These are phyloP conservation scores for Exophiala aquamarina DNA, from an alignment of 2,329 filamentous ascomycete species.

Conservation along the genomic window DNA sequence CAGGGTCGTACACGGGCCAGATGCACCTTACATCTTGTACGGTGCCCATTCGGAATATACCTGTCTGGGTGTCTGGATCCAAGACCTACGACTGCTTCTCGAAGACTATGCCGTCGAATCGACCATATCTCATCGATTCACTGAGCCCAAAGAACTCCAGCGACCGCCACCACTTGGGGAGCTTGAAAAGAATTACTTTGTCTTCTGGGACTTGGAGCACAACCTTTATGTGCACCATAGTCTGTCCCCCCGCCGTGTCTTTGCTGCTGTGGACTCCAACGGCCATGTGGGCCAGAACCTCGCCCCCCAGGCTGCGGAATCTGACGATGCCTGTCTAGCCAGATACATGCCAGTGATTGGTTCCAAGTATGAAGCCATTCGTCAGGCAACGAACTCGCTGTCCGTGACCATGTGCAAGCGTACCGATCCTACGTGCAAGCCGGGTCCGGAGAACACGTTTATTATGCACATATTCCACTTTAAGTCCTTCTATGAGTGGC, in stretches of 20 bases:
- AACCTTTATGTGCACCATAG: slow-evolving; percentile 56
- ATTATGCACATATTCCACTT: slow-evolving; percentile 57
- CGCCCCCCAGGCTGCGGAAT: slow-evolving; percentile 34
- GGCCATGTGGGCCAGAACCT: slow-evolving; percentile 52
- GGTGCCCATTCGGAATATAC: slow-evolving; percentile 56
- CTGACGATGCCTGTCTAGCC: slow-evolving; percentile 49
- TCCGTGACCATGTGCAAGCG: slow-evolving; percentile 55
- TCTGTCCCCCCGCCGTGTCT: slow-evolving; percentile 49
- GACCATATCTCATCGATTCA: slow-evolving; percentile 34
- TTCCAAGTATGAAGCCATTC: slow-evolving; percentile 46
- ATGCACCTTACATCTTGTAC: slow-evolving; percentile 52
- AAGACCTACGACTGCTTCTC: slow-evolving; percentile 51
- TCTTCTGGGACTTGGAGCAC: slow-evolving; percentile 56
- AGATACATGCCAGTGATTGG: slow-evolving; percentile 46
- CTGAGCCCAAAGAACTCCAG: slow-evolving; percentile 46
- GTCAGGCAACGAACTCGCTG: slow-evolving; percentile 62
- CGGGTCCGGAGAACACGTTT: slow-evolving; percentile 52
- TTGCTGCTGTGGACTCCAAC: slow-evolving; percentile 46
- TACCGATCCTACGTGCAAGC: slow-evolving; percentile 45
- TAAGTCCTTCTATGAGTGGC: slow-evolving; percentile 51
- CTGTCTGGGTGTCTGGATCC: slow-evolving; percentile 59
- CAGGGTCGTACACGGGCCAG: slow-evolving; percentile 57
- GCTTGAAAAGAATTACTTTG: slow-evolving; percentile 63
- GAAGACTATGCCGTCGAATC: not conserved
- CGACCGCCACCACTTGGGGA: slow-evolving; percentile 45